A percentile compares a stretch with the other conserved stretches of the same genome.
These are phyloP conservation scores for Phytomonas francai DNA, from an alignment of 208 protist genomes.

Conservation along the genomic window DNA sequence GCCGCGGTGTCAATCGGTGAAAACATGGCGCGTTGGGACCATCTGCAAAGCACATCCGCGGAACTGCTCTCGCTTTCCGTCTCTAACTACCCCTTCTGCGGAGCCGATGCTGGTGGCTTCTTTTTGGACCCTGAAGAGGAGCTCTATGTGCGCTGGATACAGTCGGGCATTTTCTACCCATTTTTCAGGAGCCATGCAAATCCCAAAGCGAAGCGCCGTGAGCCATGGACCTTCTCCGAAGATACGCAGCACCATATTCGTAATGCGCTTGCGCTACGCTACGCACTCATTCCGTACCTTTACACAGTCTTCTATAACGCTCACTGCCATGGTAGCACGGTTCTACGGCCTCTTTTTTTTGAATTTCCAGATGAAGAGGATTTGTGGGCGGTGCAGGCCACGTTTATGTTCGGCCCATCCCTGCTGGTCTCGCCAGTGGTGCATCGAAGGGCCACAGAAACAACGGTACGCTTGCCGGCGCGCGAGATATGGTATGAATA, in stretches of 20 bases:
- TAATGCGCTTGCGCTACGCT: conserved; percentile 78
- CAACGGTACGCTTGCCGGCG: conserved; percentile 73
- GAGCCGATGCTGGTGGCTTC: conserved; percentile 98
- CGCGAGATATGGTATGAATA: conserved; percentile 71
- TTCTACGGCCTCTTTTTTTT: conserved; percentile 93
- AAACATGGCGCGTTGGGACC: conserved; percentile 94
- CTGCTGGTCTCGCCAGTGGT: conserved; percentile 90
- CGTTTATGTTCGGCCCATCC: conserved; percentile 84
- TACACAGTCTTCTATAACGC: conserved; percentile 95
- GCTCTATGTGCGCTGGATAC: conserved; percentile 97
- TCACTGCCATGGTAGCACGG: conserved; percentile 65
- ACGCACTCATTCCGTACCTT: conserved; percentile 93
- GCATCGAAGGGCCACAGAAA: conserved; percentile 25
- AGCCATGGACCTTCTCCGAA: conserved; percentile 96
- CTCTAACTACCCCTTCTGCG: conserved; percentile 93
- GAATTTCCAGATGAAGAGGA: conserved; percentile 89
- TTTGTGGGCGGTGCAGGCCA: conserved; percentile 82
- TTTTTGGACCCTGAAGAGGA: conserved; percentile 95
- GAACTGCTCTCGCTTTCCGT: conserved; percentile 95
- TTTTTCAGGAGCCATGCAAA: conserved; percentile 98
- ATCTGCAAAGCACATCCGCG: conserved; percentile 90
- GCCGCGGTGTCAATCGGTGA: conserved; percentile 98
- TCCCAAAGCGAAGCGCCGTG: conserved; percentile 94
- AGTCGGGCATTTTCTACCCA: conserved; percentile 93
- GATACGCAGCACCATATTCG: conserved; percentile 56